Evolutionary conservation across 371 early-diverging fungal genomes (phyloP).

Genomic region (Syncephalastrum sp.): DNA sequence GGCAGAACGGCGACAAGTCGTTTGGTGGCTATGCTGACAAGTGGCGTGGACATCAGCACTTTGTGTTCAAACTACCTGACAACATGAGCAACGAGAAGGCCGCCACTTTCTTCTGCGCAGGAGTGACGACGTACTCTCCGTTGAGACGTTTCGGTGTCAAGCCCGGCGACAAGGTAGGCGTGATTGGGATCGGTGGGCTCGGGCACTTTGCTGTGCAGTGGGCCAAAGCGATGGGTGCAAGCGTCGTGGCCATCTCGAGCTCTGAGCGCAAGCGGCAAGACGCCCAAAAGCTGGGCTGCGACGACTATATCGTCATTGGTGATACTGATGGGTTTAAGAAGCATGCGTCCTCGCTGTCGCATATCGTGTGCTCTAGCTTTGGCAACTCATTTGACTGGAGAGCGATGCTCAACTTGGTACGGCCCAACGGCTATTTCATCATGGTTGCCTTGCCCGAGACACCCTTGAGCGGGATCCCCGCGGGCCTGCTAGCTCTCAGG

Average conservation of each 20-base stretch:
- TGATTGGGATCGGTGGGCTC: conserved; percentile 56
- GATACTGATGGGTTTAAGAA: conserved; percentile 12
- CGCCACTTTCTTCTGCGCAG: conserved; percentile 50
- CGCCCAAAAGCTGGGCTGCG: conserved; percentile 36
- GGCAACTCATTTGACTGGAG: conserved; percentile 42
- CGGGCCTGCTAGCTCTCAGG: conserved; percentile 31
- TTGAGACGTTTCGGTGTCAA: conserved; percentile 44
- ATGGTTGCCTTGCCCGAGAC: conserved; percentile 63
- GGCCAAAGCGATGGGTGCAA: conserved; percentile 64
- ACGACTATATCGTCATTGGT: conserved; percentile 30
- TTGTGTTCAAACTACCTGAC: conserved; percentile 63
- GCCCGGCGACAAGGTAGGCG: conserved; percentile 57
- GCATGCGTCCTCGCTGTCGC: conserved; percentile 12
- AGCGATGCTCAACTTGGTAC: conserved; percentile 35
- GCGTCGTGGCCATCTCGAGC: conserved; percentile 47
- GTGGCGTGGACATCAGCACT: conserved; percentile 57
- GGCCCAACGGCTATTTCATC: conserved; percentile 48
- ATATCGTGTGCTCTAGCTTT: conserved; percentile 42
- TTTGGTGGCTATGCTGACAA: conserved; percentile 72
- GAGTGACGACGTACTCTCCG: conserved; percentile 67
- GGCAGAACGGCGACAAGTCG: conserved; percentile 50
- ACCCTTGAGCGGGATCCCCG: conserved; percentile 31
- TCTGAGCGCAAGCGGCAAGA: conserved; percentile 35
- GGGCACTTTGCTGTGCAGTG: conserved; percentile 62
- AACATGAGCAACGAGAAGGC: conserved; percentile 52